Conservation (phyloP, 345 rosid species). For the Abelmoschus esculentus region DNA sequence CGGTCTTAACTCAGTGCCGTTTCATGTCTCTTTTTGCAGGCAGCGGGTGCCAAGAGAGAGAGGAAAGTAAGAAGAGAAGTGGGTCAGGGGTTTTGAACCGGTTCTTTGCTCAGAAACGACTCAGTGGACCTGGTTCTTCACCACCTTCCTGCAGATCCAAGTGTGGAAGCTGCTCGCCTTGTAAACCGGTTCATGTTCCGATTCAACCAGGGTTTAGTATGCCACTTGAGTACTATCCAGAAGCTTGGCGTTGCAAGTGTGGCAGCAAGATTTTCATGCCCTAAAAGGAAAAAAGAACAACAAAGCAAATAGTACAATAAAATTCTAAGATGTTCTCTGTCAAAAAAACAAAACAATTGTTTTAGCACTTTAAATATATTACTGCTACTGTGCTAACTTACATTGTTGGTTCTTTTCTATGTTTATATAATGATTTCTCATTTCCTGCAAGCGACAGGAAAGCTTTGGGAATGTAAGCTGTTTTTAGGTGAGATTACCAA, state of each 20-base stretch:
- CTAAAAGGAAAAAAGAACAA: conserved; percentile 15
- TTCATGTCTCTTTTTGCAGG: conserved; percentile 22
- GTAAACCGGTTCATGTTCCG: conserved; percentile 83
- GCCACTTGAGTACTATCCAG: conserved; percentile 90
- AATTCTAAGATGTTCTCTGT: neutral
- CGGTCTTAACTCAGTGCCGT: neutral
- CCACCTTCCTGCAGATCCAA: conserved; percentile 87
- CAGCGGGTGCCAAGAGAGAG: conserved; percentile 23
- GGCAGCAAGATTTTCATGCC: conserved; percentile 78
- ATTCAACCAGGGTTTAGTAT: conserved; percentile 60
- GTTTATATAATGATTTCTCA: conserved; percentile 19
- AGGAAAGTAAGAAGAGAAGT: conserved; percentile 19
- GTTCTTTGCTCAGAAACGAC: conserved; percentile 32
- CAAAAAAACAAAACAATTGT: neutral
- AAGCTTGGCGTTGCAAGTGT: conserved; percentile 99
- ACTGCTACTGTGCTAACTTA: conserved; percentile 2
- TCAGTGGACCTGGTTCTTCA: conserved; percentile 60
- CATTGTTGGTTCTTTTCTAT: conserved; percentile 12
- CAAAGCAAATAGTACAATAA: neutral
- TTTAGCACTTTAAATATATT: neutral
- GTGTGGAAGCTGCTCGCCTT: conserved; percentile 79
- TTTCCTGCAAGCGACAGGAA: conserved; percentile 18
- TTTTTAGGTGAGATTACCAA: conserved; percentile 26
- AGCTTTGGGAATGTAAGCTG: conserved; percentile 37
- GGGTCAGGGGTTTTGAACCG: conserved; percentile 22